Evolutionary conservation across 805 yeast genomes (phyloP).

Genomic region (Kodamaea hsintzibuensis): DNA sequence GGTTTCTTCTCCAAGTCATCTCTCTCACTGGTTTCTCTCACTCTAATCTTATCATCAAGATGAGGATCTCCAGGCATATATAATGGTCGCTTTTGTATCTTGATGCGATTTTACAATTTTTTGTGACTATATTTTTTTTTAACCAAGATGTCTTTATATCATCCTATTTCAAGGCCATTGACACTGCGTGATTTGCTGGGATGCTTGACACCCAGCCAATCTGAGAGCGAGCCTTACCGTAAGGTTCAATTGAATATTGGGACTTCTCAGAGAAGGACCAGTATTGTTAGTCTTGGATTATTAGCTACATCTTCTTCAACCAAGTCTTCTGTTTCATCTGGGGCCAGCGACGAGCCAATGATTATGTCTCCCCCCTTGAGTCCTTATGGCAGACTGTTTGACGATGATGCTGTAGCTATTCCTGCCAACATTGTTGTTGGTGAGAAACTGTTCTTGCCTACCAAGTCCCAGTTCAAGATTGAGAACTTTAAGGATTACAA

Average conservation of each 20-base stretch:
- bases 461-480: constrained; percentile 41
- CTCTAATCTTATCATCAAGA: constrained; percentile 3
- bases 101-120: background rate
- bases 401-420: background rate
- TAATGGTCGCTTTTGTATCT: background rate
- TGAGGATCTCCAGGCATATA: background rate
- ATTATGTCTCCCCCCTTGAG: constrained; percentile 27
- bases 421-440: constrained; percentile 2
- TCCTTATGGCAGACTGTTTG: constrained; percentile 16
- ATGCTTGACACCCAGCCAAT: constrained; percentile 30
- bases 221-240: constrained; percentile 3
- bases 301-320: background rate
- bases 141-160: constrained; percentile 21
- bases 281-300: background rate
- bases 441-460: constrained; percentile 8
- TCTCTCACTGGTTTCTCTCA: background rate
- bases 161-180: constrained; percentile 32
- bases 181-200: constrained; percentile 29
- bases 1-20: constrained; percentile 8
- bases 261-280: constrained; percentile 5
- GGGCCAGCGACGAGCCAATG: constrained; percentile 19
- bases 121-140: constrained; percentile 9
- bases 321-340: constrained; percentile 3
- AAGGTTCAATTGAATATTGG: background rate
- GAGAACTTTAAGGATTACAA: constrained; percentile 47